Evolutionary conservation across 1,284 basidiomycete genomes (phyloP).

Genomic region (Austroboletus novae-zelandiae): DNA sequence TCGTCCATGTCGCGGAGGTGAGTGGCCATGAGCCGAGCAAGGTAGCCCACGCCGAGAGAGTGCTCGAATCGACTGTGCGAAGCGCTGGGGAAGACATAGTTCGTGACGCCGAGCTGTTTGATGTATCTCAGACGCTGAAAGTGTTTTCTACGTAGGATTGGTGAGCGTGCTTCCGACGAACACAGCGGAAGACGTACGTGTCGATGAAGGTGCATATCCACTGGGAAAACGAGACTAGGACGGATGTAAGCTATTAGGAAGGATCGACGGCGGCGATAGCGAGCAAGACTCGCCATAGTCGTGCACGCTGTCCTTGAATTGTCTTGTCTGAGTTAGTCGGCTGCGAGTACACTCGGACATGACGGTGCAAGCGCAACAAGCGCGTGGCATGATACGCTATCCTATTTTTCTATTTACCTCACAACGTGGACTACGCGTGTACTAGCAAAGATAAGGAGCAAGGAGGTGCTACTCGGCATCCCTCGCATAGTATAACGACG

Average conservation of each 20-base stretch:
- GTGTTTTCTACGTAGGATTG: conserved; percentile 46
- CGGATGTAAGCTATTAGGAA: background rate
- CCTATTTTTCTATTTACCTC: too few species aligned
- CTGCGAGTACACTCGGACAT: conserved; percentile 4
- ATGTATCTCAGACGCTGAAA: conserved; percentile 73
- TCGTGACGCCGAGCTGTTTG: conserved; percentile 75
- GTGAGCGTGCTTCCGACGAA: too few species aligned
- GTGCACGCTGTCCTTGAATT: conserved; percentile 34
- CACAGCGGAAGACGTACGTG: conserved; percentile 32
- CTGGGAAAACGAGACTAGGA: conserved; percentile 37
- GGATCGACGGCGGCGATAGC: background rate
- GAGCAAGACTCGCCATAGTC: conserved; percentile 28
- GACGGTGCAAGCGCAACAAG: background rate
- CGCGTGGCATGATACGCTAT: too few species aligned
- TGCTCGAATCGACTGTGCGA: conserved; percentile 81
- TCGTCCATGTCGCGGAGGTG: conserved; percentile 61
- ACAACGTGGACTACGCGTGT: conserved; percentile 7
- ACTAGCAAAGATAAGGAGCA: too few species aligned
- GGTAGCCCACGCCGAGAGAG: conserved; percentile 68
- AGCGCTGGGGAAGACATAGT: conserved; percentile 72
- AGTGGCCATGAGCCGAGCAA: conserved; percentile 59
- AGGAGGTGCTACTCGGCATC: too few species aligned
- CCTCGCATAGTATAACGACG: too few species aligned
- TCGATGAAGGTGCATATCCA: conserved; percentile 42
- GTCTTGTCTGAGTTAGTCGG: conserved; percentile 16